Evolutionary conservation across 2,329 filamentous ascomycete genomes (phyloP), one percentile per base, ranked within the genome.

Genomic region (Botrytis squamosa): DNA sequence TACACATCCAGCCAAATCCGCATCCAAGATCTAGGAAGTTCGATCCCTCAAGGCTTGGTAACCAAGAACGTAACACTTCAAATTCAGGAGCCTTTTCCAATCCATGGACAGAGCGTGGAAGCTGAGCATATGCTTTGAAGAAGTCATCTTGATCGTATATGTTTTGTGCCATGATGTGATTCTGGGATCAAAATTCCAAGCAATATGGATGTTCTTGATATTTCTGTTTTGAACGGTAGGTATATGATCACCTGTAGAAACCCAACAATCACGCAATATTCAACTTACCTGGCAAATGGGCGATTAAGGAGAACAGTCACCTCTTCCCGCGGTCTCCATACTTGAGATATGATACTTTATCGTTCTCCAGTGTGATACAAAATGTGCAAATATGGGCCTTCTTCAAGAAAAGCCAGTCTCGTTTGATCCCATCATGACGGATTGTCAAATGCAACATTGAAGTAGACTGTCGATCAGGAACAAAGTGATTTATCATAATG

Each of bases 101-200:
- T 10, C 46, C 46, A 68, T 55, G 65, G 22, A 68, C 14, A 18
- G 65, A 68, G 16, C 65, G 36, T 29, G 65, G 65, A 68, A 55
- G 46, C 4, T 55, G 46, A 20, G 46, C 25, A 55, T 55, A 68
- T 42, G 46, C 46, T n/a, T 55, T 16, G 46, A 68, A 55, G 6
- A 68, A 68, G 36, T 55, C 25, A 4, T 55, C 46, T 68, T 68
- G 36, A 18, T 55, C 46, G 65, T 68, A 55, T 46, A 68, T 40
- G 4, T 68, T 68, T 22, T 42, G 65, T 55, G 65, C 44, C 65
- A 68, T 68, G 46, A 29, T 40, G 20, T 16, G 65, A 55, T 22
- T 55, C 22, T 40, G 14, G 20, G 46, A 67, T 22, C 25, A 22
- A 5, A 18, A 14, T 7, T 68, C 20, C 4, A 55, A 22, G 46